Conservation (phyloP, 129 eudicot genomes). For the Artemisia annua region DNA sequence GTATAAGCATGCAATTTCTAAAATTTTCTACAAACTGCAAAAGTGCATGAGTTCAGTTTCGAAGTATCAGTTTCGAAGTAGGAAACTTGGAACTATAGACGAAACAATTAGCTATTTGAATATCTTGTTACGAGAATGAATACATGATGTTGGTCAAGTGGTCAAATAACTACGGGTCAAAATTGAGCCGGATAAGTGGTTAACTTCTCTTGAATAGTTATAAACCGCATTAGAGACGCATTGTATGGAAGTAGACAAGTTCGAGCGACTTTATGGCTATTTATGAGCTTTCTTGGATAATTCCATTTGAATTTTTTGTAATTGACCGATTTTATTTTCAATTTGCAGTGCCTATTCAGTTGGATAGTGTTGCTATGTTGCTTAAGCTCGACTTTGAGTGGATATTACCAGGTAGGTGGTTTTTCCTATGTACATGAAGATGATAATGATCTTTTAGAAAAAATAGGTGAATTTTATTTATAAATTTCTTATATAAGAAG, state of each 20-base stretch:
- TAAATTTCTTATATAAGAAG: neutral
- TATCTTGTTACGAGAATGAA: too few species aligned
- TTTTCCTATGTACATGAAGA: neutral
- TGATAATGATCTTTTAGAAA: neutral
- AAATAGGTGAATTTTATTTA: neutral
- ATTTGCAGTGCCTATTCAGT: constrained; percentile 53
- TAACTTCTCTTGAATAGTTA: too few species aligned
- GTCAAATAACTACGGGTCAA: too few species aligned
- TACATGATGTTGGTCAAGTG: too few species aligned
- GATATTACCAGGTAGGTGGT: constrained; percentile 64
- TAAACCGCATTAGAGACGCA: neutral
- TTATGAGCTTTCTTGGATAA: neutral
- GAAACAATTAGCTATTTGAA: too few species aligned
- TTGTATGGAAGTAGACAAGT: neutral
- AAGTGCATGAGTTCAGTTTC: constrained; percentile 9
- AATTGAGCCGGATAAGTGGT: too few species aligned
- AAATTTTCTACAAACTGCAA: neutral
- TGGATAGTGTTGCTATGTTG: constrained; percentile 51
- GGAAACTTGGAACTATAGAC: neutral
- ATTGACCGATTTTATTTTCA: constrained; percentile 1
- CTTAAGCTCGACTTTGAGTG: constrained; percentile 62
- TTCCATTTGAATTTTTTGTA: neutral
- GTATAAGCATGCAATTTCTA: constrained; percentile 24
- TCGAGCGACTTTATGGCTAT: neutral
- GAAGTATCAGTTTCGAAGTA: too few species aligned